A percentile compares a stretch with the other conserved stretches of the same genome.
Conservation (phyloP, 2,329 filamentous ascomycete species). For the Aspergillus tanneri region DNA sequence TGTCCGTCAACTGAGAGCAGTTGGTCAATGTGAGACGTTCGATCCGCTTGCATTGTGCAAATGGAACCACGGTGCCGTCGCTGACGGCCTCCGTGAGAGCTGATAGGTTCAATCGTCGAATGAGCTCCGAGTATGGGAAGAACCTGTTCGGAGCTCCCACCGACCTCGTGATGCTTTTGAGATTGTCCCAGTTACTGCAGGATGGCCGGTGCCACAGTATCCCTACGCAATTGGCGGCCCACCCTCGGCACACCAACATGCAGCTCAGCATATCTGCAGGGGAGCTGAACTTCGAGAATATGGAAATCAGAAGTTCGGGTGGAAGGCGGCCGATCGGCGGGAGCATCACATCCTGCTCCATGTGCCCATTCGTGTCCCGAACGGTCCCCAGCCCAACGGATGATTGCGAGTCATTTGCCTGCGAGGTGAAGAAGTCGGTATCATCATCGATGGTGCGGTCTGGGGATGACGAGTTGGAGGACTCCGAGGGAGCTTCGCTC, state of each 20-base stretch:
- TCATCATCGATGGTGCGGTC: slow-evolving; percentile 73
- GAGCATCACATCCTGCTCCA: slow-evolving; percentile 38
- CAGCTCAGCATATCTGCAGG: slow-evolving; percentile 78
- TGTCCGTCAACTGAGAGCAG: slow-evolving; percentile 80
- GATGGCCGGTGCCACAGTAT: slow-evolving; percentile 92
- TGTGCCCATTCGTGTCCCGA: slow-evolving; percentile 68
- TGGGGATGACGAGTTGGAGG: slow-evolving; percentile 48
- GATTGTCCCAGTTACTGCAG: slow-evolving; percentile 81
- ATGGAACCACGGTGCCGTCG: slow-evolving; percentile 82
- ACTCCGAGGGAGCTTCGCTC: slow-evolving; percentile 44
- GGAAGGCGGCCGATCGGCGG: slow-evolving; percentile 78
- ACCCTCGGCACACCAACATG: slow-evolving; percentile 91
- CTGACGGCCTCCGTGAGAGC: slow-evolving; percentile 73
- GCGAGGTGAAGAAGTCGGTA: slow-evolving; percentile 84
- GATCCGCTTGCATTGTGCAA: slow-evolving; percentile 82
- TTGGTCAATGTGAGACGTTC: slow-evolving; percentile 91
- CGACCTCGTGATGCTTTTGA: slow-evolving; percentile 76
- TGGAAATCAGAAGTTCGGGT: slow-evolving; percentile 89
- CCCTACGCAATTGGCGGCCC: slow-evolving; percentile 89
- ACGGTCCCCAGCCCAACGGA: slow-evolving; percentile 80
- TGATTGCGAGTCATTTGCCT: slow-evolving; percentile 85
- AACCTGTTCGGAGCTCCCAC: slow-evolving; percentile 71
- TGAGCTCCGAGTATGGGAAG: slow-evolving; percentile 85
- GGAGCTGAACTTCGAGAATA: slow-evolving; percentile 79
- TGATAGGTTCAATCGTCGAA: slow-evolving; percentile 88